Evolutionary conservation across 257 asterid species (phyloP), one percentile per base, ranked within the genome.

Genomic region (Solanum habrochaites): DNA sequence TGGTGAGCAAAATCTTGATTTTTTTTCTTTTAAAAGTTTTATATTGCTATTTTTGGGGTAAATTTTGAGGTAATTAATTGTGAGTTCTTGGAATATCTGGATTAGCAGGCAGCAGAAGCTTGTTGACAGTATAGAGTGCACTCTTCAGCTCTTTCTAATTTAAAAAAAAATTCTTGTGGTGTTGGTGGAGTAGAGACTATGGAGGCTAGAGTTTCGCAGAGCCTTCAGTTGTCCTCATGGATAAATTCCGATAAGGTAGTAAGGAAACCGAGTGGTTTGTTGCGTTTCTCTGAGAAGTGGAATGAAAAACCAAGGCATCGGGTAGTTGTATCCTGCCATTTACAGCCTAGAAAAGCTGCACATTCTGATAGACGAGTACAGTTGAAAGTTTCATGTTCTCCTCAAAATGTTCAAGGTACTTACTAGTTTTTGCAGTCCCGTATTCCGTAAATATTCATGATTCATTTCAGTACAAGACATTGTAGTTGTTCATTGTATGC

Each of bases 321-420:
- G 83, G 32, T 70, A n/a, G 86, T 88, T 40, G 72, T 83, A 88
- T 75, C 96, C 85, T 85, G 88, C 85, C 83, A 82, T 88, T 85
- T 92, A 37, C 88, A 80, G 47, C 84, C 89, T 45, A 86, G 83
- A 73, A 91, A 88, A 40, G 87, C 86, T 52, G 87, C 88, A 88
- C 62, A 39, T 78, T 56, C 43, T 32, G 83, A 71, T 42, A 72
- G 92, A 70, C 73, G 89, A 74, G 67, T 88, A n/a, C 82, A 85
- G 29, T 83, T 93, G 23, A 92, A 91, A 90, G 94, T 92, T 88
- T 93, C 92, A 5, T 89, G 94, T 90, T 93, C 94, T 90, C 90
- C 98, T 42, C 92, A 90, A 86, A 92, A 90, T 11, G 84, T 87
- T 89, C 94, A 90, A 94, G 98, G 99, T 95, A 90, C 88, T 86